phyloP scores from a whole-genome alignment of 371 early-diverging fungal genomes.

The Paraphysoderma sedebokerense region DNA sequence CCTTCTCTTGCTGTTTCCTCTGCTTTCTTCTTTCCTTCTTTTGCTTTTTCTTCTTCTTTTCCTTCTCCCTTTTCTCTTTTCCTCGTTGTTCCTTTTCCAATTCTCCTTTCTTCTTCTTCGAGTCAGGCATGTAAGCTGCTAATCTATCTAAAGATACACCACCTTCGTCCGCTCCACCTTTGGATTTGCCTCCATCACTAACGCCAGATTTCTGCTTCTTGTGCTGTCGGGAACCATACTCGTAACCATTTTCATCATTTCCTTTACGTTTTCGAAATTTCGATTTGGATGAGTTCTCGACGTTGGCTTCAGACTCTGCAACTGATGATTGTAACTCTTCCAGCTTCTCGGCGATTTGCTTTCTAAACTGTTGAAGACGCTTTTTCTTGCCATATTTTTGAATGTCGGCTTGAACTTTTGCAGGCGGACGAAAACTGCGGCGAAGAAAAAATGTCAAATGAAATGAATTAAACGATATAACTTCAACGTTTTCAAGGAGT shows the following conservation, averaged over 20 bases:
- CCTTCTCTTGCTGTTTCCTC: too few species aligned
- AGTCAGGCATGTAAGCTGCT: not conserved
- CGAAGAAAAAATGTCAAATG: not conserved
- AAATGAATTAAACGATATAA: slow-evolving; percentile 3
- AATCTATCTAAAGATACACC: not conserved
- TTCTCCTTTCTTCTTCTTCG: not conserved
- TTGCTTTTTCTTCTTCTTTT: too few species aligned
- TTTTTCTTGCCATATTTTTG: slow-evolving; percentile 33
- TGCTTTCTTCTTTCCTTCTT: too few species aligned
- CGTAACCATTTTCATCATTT: not conserved
- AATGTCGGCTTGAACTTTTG: slow-evolving; percentile 29
- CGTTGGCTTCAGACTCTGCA: too few species aligned
- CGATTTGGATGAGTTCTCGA: too few species aligned
- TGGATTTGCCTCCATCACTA: too few species aligned
- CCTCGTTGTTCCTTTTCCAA: not conserved
- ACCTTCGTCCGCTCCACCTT: too few species aligned
- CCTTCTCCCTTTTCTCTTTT: too few species aligned
- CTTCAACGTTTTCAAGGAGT: not conserved
- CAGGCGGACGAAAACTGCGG: slow-evolving; percentile 11
- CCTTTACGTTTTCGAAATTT: not conserved
- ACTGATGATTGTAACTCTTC: not conserved
- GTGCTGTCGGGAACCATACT: not conserved
- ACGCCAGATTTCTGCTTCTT: not conserved
- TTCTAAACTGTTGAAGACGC: slow-evolving; percentile 29
- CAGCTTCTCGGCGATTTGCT: slow-evolving; percentile 10